These are phyloP conservation scores for Eleusine coracana DNA, from an alignment of 176 grass and related monocot genomes.

Conservation along the genomic window DNA sequence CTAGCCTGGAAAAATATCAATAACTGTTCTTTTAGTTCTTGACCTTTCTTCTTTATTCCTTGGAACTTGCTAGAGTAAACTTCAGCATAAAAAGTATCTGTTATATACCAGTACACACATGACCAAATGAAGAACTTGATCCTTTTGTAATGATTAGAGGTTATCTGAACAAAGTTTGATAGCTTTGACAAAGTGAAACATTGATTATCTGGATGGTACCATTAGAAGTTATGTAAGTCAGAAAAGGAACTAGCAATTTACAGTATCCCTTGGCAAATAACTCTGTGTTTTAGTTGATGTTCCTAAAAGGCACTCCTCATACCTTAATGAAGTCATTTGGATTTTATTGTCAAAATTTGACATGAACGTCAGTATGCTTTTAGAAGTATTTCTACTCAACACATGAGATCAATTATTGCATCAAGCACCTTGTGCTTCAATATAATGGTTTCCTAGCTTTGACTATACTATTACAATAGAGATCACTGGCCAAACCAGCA, in stretches of 20 bases:
- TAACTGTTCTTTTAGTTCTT: constrained; percentile 13
- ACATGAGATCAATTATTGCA: constrained; percentile 2
- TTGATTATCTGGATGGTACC: neutral
- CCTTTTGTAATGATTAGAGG: neutral
- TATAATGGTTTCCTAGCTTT: neutral
- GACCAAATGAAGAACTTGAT: neutral
- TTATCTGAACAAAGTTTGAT: neutral
- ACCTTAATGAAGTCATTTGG: neutral
- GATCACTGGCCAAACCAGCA: too few species aligned
- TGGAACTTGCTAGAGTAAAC: neutral
- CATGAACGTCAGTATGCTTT: neutral
- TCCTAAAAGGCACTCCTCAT: neutral
- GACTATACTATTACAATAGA: neutral
- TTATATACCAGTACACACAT: constrained; percentile 1
- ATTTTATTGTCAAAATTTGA: neutral
- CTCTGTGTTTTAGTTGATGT: neutral
- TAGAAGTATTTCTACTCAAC: neutral
- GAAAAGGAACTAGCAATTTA: neutral
- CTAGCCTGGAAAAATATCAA: neutral
- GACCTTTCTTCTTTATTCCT: neutral
- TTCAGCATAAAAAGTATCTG: neutral
- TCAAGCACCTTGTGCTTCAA: neutral
- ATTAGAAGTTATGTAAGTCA: neutral
- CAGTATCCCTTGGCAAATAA: neutral
- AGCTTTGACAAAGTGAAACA: neutral